phyloP scores from a whole-genome alignment of 106 monocot genomes.

The Agapanthus africanus region DNA sequence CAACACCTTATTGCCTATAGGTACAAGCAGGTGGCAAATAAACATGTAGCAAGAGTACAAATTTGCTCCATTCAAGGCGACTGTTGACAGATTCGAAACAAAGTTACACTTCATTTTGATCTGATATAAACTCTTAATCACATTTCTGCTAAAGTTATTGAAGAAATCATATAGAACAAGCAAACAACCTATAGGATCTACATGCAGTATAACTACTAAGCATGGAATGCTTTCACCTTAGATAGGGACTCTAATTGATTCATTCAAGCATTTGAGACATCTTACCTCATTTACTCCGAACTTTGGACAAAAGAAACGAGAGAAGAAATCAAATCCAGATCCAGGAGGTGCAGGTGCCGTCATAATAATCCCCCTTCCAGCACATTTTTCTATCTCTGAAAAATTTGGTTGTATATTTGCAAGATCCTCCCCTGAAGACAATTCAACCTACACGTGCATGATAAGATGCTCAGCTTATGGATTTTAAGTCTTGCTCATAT shows the following conservation, averaged over 20 bases:
- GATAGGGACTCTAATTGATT: too few relatives aligned
- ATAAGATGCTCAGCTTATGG: background rate
- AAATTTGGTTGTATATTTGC: slow-evolving; percentile 35
- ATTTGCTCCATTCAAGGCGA: background rate
- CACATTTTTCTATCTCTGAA: slow-evolving; percentile 34
- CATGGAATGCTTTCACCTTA: too few relatives aligned
- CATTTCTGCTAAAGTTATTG: too few relatives aligned
- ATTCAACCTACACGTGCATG: slow-evolving; percentile 27
- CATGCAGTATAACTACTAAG: too few relatives aligned
- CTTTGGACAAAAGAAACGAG: slow-evolving; percentile 59
- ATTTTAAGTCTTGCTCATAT: background rate
- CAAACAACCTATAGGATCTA: too few relatives aligned
- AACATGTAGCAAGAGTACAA: background rate
- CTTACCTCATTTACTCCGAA: slow-evolving; percentile 68
- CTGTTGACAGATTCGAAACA: background rate
- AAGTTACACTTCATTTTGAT: background rate
- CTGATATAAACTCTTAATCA: background rate
- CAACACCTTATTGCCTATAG: too few relatives aligned
- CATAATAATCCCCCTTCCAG: slow-evolving; percentile 36
- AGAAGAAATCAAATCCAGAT: slow-evolving; percentile 51
- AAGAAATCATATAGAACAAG: too few relatives aligned
- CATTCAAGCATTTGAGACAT: background rate
- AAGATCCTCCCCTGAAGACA: slow-evolving; percentile 51
- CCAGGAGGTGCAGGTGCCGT: slow-evolving; percentile 45
- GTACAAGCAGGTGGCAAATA: background rate